phyloP scores from a whole-genome alignment of 2,329 filamentous ascomycete genomes.

The Fusarium sp. region DNA sequence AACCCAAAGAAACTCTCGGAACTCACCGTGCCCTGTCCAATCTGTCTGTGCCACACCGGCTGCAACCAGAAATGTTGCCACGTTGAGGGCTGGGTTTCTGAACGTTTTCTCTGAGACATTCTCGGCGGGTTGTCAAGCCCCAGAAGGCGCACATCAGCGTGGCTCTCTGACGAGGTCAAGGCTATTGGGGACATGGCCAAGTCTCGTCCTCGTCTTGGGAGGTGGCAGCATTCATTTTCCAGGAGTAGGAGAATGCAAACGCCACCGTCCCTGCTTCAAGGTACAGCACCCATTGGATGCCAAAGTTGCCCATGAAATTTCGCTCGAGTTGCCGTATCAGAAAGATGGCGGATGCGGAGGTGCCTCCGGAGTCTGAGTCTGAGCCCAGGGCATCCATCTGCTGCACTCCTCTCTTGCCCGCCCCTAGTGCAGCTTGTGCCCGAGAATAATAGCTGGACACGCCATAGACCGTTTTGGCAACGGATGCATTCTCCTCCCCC shows the following conservation, averaged over 20 bases:
- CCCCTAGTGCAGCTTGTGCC: not conserved
- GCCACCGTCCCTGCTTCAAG: slow-evolving; percentile 37
- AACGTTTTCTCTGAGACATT: slow-evolving; percentile 10
- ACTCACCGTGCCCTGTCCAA: slow-evolving; percentile 19
- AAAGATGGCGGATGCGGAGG: slow-evolving; percentile 1
- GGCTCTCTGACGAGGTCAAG: slow-evolving; percentile 19
- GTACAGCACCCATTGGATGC: slow-evolving; percentile 8
- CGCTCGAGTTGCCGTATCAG: not conserved
- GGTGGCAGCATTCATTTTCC: slow-evolving; percentile 15
- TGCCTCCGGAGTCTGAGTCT: slow-evolving; percentile 2
- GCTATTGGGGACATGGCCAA: slow-evolving; percentile 18
- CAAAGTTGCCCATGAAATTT: slow-evolving; percentile 3
- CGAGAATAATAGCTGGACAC: not conserved
- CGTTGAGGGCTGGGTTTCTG: slow-evolving; percentile 17
- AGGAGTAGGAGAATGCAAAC: slow-evolving; percentile 35
- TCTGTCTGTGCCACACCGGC: slow-evolving; percentile 26
- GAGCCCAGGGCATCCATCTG: slow-evolving; percentile 1
- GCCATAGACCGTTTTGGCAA: slow-evolving; percentile 8
- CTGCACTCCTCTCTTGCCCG: not conserved
- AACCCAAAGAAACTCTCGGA: slow-evolving; percentile 6
- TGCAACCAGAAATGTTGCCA: slow-evolving; percentile 22
- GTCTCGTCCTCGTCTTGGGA: slow-evolving; percentile 14
- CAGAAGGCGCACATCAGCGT: slow-evolving; percentile 20
- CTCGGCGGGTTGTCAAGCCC: slow-evolving; percentile 12
- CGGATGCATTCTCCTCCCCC: not conserved